Base-by-base conservation (phyloP, 495 filamentous ascomycete species). In the Talaromyces proteolyticus region DNA sequence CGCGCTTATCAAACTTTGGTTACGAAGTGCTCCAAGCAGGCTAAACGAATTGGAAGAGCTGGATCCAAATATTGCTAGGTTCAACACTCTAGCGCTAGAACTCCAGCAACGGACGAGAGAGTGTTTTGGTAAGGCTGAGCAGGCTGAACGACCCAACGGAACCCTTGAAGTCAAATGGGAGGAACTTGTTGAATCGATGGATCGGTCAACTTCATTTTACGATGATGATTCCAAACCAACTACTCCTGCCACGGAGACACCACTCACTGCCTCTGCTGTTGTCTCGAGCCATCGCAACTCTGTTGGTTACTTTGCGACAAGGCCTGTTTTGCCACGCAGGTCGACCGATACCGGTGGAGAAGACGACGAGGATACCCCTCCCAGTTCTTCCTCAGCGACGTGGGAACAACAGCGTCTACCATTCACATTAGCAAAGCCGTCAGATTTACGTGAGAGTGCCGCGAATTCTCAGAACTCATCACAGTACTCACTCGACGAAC, bases 1-100 rank as follows among this genome's bases (percentile, higher is more conserved):
- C 8, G 84, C 83, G n/a, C 68, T 99, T 16, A 86, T 95, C 42
- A 84, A 85, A 49, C 75, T 97, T 26, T 99, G 93, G 93, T 76
- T 93, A 14, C 86, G 90, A 34, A 70, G 65, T 52, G 69, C 66
- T 40, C 75, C 68, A 1, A 59, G 58, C 10, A 55, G 65, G 10
- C 44, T 73, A 2, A 29, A 53, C 26, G 65, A 70, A 44, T 17
- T 71, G 40, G 59, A 73, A 17, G 65, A 78, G 26, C 43, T 72
- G 53, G 66, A 72, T 52, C 58, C 60, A 10, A 59, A 53, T 25
- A 52, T 73, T 14, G 51, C 62, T 26, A 73, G 82, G 37, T 98
- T 98, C 67, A 87, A 96, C 57, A 64, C 79, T 2, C 65, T 88
- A 6, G 96, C 91, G 55, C 57, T 83, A 29, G 69, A 66, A n/a